A percentile compares a stretch with the other conserved stretches of the same genome.
These are phyloP conservation scores for Penicillium sp. DNA, from an alignment of 2,329 filamentous ascomycete species.

Conservation along the genomic window DNA sequence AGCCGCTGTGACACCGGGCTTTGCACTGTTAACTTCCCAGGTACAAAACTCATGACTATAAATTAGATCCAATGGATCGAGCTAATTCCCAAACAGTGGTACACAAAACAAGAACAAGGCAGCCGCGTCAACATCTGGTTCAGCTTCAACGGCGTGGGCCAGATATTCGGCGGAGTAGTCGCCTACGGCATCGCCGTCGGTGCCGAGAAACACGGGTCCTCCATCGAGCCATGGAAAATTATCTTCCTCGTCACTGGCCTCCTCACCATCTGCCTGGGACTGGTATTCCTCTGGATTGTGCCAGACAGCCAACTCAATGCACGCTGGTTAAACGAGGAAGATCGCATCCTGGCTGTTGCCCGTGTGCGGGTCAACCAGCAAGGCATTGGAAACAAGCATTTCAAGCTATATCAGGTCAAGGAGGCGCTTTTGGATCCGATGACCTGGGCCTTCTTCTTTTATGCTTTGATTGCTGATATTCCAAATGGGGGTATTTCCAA, in stretches of 20 bases:
- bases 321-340: conserved; percentile 62
- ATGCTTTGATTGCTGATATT: conserved; percentile 56
- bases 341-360: conserved; percentile 67
- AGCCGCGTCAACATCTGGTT: conserved; percentile 66
- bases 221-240: conserved; percentile 65
- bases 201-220: conserved; percentile 53
- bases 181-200: conserved; percentile 64
- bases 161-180: conserved; percentile 61
- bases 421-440: conserved; percentile 58
- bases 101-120: conserved; percentile 67
- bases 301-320: conserved; percentile 62
- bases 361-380: conserved; percentile 72
- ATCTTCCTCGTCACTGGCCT: conserved; percentile 56
- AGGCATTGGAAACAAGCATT: conserved; percentile 68
- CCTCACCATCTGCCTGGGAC: conserved; percentile 50
- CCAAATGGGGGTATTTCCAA: conserved; percentile 60
- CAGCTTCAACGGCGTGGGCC: conserved; percentile 63
- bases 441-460: conserved; percentile 61
- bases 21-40: conserved; percentile 63
- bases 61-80: not conserved
- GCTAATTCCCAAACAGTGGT: conserved; percentile 54
- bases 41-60: conserved; percentile 15
- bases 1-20: conserved; percentile 66
- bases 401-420: conserved; percentile 64
- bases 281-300: conserved; percentile 52